A percentile compares a stretch with the other conserved stretches of the same genome.
Evolutionary conservation across 768 basidiomycete species (phyloP).

Genomic region (Tylopilus rubrobrunneus): DNA sequence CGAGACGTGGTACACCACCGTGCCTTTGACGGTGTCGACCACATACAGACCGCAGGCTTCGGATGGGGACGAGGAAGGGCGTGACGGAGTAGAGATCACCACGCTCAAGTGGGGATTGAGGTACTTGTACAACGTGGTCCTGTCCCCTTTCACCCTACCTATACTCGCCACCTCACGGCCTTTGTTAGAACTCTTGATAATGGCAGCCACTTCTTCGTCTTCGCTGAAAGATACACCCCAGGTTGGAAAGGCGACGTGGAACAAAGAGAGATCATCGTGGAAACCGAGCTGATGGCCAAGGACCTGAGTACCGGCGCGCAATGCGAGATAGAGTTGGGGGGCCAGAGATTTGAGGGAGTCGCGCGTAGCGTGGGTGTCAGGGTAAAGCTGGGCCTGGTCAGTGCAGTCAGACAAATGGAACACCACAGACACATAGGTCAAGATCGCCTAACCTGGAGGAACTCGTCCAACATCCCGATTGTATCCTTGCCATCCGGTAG

Average conservation of each 20-base stretch:
- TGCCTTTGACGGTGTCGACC: constrained; percentile 78
- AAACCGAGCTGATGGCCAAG: constrained; percentile 54
- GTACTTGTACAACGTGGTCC: constrained; percentile 91
- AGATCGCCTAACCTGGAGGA: constrained; percentile 54
- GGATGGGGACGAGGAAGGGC: constrained; percentile 9
- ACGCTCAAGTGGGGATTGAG: constrained; percentile 78
- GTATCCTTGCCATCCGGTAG: constrained; percentile 44
- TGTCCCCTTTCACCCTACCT: constrained; percentile 83
- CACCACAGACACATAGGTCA: background rate
- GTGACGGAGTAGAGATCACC: constrained; percentile 49
- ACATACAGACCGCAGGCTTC: constrained; percentile 63
- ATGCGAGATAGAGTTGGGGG: constrained; percentile 51
- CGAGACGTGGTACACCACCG: constrained; percentile 60
- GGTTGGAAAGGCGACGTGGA: constrained; percentile 52
- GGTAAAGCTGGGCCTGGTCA: constrained; percentile 60
- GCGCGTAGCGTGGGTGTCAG: constrained; percentile 47
- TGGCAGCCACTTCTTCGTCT: constrained; percentile 53
- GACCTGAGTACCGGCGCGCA: constrained; percentile 48
- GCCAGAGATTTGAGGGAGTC: constrained; percentile 43
- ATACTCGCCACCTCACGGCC: constrained; percentile 62
- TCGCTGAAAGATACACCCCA: constrained; percentile 61
- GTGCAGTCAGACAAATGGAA: background rate
- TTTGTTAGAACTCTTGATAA: constrained; percentile 42
- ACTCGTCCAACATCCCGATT: constrained; percentile 70
- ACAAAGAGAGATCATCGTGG: constrained; percentile 40